phyloP scores from a whole-genome alignment of 495 filamentous ascomycete genomes.

The Lophiostoma macrostomum region DNA sequence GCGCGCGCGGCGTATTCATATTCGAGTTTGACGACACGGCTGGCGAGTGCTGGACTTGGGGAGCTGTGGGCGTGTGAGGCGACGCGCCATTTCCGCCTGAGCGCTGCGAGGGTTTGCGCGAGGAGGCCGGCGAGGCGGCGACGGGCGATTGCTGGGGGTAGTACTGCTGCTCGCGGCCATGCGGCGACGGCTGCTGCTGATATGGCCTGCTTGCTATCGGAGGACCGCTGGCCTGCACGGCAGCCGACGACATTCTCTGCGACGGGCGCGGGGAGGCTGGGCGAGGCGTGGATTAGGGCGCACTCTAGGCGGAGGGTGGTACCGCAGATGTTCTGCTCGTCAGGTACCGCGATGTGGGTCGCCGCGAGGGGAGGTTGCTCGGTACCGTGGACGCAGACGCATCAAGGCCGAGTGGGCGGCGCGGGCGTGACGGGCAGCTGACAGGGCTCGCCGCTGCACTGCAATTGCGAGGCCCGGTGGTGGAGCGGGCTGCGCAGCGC shows the following conservation, averaged over 20 bases:
- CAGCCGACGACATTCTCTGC: slow-evolving; percentile 37
- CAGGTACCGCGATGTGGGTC: not conserved
- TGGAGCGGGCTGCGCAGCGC: not conserved
- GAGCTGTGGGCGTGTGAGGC: slow-evolving; percentile 44
- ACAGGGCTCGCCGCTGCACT: not conserved
- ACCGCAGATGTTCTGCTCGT: too few species aligned
- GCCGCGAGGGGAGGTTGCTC: not conserved
- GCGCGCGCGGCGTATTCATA: slow-evolving; percentile 45
- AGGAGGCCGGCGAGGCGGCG: slow-evolving; percentile 46
- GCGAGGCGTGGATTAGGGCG: not conserved
- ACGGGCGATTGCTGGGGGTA: slow-evolving; percentile 40
- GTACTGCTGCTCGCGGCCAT: slow-evolving; percentile 42
- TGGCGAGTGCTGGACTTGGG: slow-evolving; percentile 39
- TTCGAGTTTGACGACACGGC: slow-evolving; percentile 39
- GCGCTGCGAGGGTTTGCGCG: slow-evolving; percentile 49
- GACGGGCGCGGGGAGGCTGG: not conserved
- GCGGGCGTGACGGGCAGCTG: too few species aligned
- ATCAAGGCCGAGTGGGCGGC: too few species aligned
- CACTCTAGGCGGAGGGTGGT: not conserved
- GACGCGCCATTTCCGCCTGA: slow-evolving; percentile 54
- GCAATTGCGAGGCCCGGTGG: not conserved
- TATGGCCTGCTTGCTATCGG: slow-evolving; percentile 36
- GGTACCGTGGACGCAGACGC: not conserved
- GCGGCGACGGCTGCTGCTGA: slow-evolving; percentile 29
- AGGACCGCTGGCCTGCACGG: slow-evolving; percentile 39